Percentiles rank a stretch among this genome's conserved stretches.
Evolutionary conservation across 768 basidiomycete species (phyloP).

Genomic region (Fomitopsis pulvina): DNA sequence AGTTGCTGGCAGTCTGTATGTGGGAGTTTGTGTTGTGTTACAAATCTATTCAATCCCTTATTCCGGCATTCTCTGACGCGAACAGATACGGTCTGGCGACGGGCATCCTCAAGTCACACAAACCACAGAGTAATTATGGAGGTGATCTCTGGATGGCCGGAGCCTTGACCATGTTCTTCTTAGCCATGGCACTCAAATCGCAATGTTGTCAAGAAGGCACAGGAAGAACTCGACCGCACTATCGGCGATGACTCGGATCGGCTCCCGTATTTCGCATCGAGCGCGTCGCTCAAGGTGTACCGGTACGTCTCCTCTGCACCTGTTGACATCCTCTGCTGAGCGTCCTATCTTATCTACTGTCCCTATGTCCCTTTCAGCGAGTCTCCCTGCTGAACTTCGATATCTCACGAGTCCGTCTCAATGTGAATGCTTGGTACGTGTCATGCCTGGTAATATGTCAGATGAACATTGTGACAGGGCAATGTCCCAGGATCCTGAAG

Average conservation of each 20-base stretch:
- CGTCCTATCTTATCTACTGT: not conserved
- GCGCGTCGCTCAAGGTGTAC: slow-evolving; percentile 30
- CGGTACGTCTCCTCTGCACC: slow-evolving; percentile 8
- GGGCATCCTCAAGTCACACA: too few species aligned
- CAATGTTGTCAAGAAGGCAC: slow-evolving; percentile 31
- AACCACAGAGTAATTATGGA: not conserved
- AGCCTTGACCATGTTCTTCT: slow-evolving; percentile 31
- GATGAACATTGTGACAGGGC: slow-evolving; percentile 26
- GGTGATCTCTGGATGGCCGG: slow-evolving; percentile 32
- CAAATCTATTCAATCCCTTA: not conserved
- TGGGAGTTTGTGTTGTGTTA: slow-evolving; percentile 5
- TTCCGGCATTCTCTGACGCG: slow-evolving; percentile 10
- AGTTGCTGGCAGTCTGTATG: slow-evolving; percentile 17
- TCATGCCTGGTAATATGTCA: not conserved
- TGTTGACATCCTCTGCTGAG: not conserved
- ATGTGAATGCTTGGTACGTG: slow-evolving; percentile 10
- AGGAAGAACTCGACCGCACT: slow-evolving; percentile 36
- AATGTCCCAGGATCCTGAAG: slow-evolving; percentile 32
- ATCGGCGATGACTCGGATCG: slow-evolving; percentile 35
- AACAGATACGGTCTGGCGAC: slow-evolving; percentile 14
- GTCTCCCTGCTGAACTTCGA: slow-evolving; percentile 8
- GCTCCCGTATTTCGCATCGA: slow-evolving; percentile 33
- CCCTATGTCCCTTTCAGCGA: not conserved
- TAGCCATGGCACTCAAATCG: slow-evolving; percentile 35
- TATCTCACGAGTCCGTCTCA: slow-evolving; percentile 21